Conservation (phyloP, 345 rosid genomes). For the Capsella bursapastoris region DNA sequence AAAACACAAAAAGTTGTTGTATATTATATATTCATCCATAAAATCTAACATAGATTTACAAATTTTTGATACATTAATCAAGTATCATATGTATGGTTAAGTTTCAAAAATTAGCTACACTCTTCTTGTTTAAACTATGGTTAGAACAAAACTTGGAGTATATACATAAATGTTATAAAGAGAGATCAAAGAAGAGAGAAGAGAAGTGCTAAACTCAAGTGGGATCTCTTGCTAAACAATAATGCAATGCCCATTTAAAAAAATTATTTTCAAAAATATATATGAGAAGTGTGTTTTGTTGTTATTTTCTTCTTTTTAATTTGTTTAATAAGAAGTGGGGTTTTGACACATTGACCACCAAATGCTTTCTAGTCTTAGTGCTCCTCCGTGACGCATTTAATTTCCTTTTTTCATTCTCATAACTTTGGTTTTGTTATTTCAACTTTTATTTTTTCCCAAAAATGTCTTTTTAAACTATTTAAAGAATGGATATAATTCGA, state of each 20-base stretch:
- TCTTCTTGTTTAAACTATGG: slow-evolving; percentile 2
- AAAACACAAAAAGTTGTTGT: no score
- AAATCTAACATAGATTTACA: neutral
- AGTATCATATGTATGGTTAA: neutral
- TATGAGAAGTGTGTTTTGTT: slow-evolving; percentile 20
- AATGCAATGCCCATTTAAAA: slow-evolving; percentile 18
- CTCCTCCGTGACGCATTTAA: slow-evolving; percentile 49
- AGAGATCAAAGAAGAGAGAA: slow-evolving; percentile 15
- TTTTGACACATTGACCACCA: slow-evolving; percentile 57
- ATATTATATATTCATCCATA: no score
- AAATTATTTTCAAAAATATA: neutral
- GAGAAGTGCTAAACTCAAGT: slow-evolving; percentile 32
- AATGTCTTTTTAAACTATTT: slow-evolving; percentile 31
- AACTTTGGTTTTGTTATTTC: slow-evolving; percentile 20
- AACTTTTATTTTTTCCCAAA: neutral
- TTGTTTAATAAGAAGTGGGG: slow-evolving; percentile 51
- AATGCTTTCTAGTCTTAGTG: slow-evolving; percentile 55
- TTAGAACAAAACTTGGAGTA: neutral
- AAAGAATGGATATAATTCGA: slow-evolving; percentile 9
- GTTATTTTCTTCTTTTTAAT: slow-evolving; percentile 32
- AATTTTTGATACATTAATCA: slow-evolving; percentile 6
- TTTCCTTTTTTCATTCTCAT: slow-evolving; percentile 41
- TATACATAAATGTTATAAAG: neutral
- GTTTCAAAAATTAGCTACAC: neutral
- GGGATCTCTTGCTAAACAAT: slow-evolving; percentile 44